Percentiles rank a stretch among this genome's conserved stretches.
phyloP scores from a whole-genome alignment of 768 basidiomycete genomes.

The Pleurotus pulmonarius region DNA sequence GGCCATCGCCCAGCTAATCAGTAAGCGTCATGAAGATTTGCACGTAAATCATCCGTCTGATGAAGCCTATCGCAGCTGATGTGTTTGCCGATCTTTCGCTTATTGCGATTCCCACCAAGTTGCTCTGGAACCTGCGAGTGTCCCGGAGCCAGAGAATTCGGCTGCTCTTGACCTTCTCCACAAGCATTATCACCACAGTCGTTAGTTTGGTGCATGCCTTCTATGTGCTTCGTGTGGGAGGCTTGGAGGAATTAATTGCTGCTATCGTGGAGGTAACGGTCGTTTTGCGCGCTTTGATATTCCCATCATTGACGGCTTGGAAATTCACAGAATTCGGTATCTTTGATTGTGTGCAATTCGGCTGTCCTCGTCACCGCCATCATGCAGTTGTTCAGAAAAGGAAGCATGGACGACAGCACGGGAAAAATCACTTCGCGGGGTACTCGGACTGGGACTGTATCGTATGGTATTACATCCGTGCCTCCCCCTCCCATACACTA shows the following conservation, averaged over 20 bases:
- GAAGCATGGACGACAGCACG: neutral
- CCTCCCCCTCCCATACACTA: neutral
- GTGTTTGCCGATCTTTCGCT: conserved; percentile 42
- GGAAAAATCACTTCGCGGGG: neutral
- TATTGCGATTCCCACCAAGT: conserved; percentile 38
- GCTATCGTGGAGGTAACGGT: conserved; percentile 38
- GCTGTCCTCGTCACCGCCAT: conserved; percentile 31
- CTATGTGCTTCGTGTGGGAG: conserved; percentile 30
- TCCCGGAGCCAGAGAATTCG: conserved; percentile 29
- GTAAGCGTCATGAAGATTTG: conserved; percentile 26
- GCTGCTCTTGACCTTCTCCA: conserved; percentile 50
- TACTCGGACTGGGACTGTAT: neutral
- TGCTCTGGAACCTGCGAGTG: conserved; percentile 40
- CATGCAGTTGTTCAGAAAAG: neutral
- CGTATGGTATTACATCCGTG: neutral
- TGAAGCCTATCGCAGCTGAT: conserved; percentile 34
- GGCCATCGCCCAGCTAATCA: conserved; percentile 47
- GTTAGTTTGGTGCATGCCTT: conserved; percentile 44
- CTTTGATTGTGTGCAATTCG: conserved; percentile 35
- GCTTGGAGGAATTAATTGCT: conserved; percentile 27
- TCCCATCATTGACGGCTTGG: conserved; percentile 39
- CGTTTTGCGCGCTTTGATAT: conserved; percentile 26
- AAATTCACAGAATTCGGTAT: conserved; percentile 24
- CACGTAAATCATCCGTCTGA: neutral
- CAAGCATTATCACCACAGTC: conserved; percentile 46